Conservation (phyloP, 2,329 filamentous ascomycete species). For the Xylariaceae sp. region DNA sequence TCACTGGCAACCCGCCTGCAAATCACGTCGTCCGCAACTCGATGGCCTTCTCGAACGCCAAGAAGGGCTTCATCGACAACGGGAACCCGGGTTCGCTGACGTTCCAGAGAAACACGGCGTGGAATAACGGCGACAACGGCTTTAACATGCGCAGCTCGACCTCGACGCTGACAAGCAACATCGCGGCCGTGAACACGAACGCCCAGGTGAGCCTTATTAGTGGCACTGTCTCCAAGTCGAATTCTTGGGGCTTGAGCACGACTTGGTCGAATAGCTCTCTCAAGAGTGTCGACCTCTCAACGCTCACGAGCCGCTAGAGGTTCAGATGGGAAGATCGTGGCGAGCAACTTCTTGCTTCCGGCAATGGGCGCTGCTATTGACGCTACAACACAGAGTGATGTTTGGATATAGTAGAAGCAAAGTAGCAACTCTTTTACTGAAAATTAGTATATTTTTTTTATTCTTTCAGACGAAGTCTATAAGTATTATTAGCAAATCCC, state of each 20-base stretch:
- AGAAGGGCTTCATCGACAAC: slow-evolving; percentile 55
- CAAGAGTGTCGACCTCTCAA: slow-evolving; percentile 43
- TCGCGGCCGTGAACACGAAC: slow-evolving; percentile 46
- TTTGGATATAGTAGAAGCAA: slow-evolving; percentile 2
- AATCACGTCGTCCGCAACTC: slow-evolving; percentile 51
- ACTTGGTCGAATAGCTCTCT: slow-evolving; percentile 49
- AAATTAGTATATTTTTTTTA: no score
- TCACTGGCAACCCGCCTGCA: slow-evolving; percentile 46
- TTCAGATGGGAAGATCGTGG: slow-evolving; percentile 45
- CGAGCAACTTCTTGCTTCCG: slow-evolving; percentile 49
- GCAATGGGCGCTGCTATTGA: slow-evolving; percentile 46
- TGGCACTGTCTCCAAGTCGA: slow-evolving; percentile 41
- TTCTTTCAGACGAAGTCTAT: no score
- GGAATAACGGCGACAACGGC: slow-evolving; percentile 51
- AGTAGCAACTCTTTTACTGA: no score
- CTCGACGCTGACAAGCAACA: slow-evolving; percentile 45
- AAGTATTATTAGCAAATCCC: no score
- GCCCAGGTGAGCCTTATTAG: slow-evolving; percentile 35
- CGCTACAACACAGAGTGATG: slow-evolving; percentile 42
- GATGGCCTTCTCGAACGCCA: slow-evolving; percentile 50
- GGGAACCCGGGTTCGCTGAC: slow-evolving; percentile 48
- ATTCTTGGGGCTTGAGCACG: slow-evolving; percentile 48
- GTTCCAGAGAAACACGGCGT: slow-evolving; percentile 51
- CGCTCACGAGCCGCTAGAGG: slow-evolving; percentile 45
- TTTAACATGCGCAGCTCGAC: slow-evolving; percentile 47